Conservation (phyloP, 495 filamentous ascomycete genomes). For the Hypoxylon crocopeplum region DNA sequence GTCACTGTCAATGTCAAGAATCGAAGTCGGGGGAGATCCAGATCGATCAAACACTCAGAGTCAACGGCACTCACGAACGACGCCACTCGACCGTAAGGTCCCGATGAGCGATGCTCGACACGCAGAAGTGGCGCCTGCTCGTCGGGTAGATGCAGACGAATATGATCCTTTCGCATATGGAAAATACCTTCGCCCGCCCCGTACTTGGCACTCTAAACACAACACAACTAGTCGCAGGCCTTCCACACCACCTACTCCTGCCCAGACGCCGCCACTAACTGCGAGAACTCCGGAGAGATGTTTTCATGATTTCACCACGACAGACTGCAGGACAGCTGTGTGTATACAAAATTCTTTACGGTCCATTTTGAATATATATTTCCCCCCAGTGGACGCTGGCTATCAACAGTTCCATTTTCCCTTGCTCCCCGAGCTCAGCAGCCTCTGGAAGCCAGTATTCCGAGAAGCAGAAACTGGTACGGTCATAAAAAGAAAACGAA, state of each 20-base stretch:
- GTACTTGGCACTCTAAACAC: slow-evolving; percentile 11
- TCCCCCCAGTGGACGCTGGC: slow-evolving; percentile 43
- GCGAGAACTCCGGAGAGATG: slow-evolving; percentile 13
- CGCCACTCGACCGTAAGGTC: background rate
- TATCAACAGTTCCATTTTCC: slow-evolving; percentile 48
- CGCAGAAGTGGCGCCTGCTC: slow-evolving; percentile 13
- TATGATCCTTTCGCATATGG: slow-evolving; percentile 43
- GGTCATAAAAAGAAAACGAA: slow-evolving; percentile 29
- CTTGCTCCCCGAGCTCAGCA: slow-evolving; percentile 45
- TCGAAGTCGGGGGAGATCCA: slow-evolving; percentile 5
- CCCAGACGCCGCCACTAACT: slow-evolving; percentile 27
- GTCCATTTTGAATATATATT: slow-evolving; percentile 46
- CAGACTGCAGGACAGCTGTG: slow-evolving; percentile 45
- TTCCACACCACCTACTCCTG: slow-evolving; percentile 37
- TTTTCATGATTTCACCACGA: slow-evolving; percentile 46
- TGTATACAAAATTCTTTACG: slow-evolving; percentile 52
- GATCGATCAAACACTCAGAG: slow-evolving; percentile 8
- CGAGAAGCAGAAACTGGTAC: slow-evolving; percentile 36
- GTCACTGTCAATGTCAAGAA: background rate
- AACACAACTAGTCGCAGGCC: slow-evolving; percentile 12
- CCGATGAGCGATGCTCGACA: slow-evolving; percentile 11
- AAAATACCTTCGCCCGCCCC: slow-evolving; percentile 11
- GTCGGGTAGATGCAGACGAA: slow-evolving; percentile 28
- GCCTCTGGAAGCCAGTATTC: slow-evolving; percentile 51
- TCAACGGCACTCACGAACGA: background rate